phyloP scores from a whole-genome alignment of 2,329 filamentous ascomycete species.

The Graphilbum fragrans region DNA sequence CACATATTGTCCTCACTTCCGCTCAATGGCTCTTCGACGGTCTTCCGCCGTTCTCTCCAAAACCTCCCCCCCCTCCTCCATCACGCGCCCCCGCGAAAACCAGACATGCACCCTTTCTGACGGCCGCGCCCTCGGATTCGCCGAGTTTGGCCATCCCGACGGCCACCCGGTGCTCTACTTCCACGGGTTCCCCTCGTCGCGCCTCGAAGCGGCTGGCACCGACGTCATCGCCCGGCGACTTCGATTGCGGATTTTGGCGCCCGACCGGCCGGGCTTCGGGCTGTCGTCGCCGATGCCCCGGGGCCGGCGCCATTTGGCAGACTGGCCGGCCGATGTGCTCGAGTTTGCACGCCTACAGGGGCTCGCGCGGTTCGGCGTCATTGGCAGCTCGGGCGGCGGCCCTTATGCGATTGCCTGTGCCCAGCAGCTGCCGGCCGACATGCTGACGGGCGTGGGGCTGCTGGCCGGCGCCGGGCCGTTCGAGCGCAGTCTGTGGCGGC shows the following conservation, averaged over 20 bases:
- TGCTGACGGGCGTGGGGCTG: constrained; percentile 22
- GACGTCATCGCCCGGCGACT: constrained; percentile 14
- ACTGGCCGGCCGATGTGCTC: constrained; percentile 22
- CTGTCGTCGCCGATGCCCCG: constrained; percentile 23
- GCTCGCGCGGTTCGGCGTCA: constrained; percentile 17
- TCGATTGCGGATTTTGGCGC: constrained; percentile 21
- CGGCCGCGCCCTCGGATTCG: constrained; percentile 26
- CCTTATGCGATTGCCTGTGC: constrained; percentile 24
- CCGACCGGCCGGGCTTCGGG: constrained; percentile 30
- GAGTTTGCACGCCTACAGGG: constrained; percentile 15
- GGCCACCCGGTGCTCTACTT: constrained; percentile 25
- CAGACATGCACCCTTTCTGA: constrained; percentile 24
- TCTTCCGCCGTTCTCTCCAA: too few species aligned
- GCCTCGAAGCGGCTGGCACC: constrained; percentile 21
- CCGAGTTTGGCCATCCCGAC: constrained; percentile 21
- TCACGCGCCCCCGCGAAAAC: constrained; percentile 1
- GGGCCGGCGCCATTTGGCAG: constrained; percentile 17
- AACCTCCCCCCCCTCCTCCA: background rate
- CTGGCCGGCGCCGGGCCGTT: constrained; percentile 23
- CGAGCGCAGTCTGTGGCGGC: constrained; percentile 16
- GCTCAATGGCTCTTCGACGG: too few species aligned
- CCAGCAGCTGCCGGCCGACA: constrained; percentile 14
- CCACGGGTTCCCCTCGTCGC: constrained; percentile 29
- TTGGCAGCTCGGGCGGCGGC: constrained; percentile 23
- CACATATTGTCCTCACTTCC: too few species aligned